A percentile compares a stretch with the other conserved stretches of the same genome.
phyloP scores from a whole-genome alignment of 805 yeast species.

The Candida railenensis region DNA sequence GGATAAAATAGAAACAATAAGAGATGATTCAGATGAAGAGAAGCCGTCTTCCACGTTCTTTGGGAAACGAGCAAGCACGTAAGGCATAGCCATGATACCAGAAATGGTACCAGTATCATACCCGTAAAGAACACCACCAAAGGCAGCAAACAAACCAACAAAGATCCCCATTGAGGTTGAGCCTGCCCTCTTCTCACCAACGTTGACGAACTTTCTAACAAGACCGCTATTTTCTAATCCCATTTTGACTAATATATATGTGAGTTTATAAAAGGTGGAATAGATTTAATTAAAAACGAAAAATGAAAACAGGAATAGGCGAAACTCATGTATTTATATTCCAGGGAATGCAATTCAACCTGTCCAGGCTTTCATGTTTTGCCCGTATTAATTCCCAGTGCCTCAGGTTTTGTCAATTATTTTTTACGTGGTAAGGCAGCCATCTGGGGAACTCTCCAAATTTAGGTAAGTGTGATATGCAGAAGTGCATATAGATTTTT shows the following conservation, averaged over 20 bases:
- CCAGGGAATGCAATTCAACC: too few relatives aligned
- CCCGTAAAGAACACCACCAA: slow-evolving; percentile 42
- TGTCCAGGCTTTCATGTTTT: too few relatives aligned
- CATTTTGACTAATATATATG: too few relatives aligned
- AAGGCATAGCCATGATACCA: slow-evolving; percentile 41
- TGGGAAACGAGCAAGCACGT: slow-evolving; percentile 30
- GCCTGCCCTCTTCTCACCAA: slow-evolving; percentile 48
- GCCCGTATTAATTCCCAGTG: too few relatives aligned
- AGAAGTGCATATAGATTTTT: background rate
- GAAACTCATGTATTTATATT: too few relatives aligned
- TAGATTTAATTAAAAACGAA: too few relatives aligned
- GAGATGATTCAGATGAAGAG: slow-evolving; percentile 20
- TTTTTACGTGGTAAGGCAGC: too few relatives aligned
- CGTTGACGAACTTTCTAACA: slow-evolving; percentile 34
- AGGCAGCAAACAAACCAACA: slow-evolving; percentile 40
- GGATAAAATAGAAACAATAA: slow-evolving; percentile 30
- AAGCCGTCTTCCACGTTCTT: slow-evolving; percentile 9
- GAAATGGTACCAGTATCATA: slow-evolving; percentile 44
- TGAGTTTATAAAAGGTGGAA: too few relatives aligned
- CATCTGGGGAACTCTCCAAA: too few relatives aligned
- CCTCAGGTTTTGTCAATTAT: too few relatives aligned
- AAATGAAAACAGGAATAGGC: too few relatives aligned
- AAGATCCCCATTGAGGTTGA: slow-evolving; percentile 40
- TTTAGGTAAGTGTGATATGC: too few relatives aligned
- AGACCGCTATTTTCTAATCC: slow-evolving; percentile 37